A percentile compares a stretch with the other conserved stretches of the same genome.
phyloP scores from a whole-genome alignment of 2,329 filamentous ascomycete genomes.

The Colletotrichum salicis region DNA sequence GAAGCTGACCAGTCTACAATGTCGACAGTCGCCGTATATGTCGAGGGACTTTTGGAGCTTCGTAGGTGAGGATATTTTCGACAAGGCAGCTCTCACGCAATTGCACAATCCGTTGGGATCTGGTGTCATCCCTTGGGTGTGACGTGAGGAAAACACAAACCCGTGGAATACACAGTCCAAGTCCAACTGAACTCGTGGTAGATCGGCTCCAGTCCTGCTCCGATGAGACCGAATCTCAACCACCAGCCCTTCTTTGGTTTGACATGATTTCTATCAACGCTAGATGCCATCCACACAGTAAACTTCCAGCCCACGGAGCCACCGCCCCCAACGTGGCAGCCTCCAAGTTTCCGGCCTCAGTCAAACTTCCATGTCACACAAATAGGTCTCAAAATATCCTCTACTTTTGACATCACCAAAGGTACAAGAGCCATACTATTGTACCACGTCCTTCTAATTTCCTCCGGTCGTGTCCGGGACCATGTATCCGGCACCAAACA shows the following conservation, averaged over 20 bases:
- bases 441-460: too few species aligned
- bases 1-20: neutral
- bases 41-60: neutral
- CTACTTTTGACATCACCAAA: too few species aligned
- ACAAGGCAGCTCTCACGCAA: neutral
- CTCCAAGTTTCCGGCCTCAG: too few species aligned
- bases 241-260: neutral
- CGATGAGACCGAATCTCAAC: neutral
- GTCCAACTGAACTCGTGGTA: neutral
- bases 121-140: neutral
- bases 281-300: neutral
- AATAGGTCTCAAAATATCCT: too few species aligned
- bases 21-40: neutral
- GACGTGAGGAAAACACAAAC: neutral
- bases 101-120: neutral
- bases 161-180: neutral
- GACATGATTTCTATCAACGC: neutral
- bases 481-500: neutral
- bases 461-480: too few species aligned
- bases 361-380: too few species aligned
- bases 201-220: neutral
- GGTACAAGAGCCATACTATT: too few species aligned
- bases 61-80: neutral
- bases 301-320: neutral
- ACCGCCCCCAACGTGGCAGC: neutral